Evolutionary conservation across 768 basidiomycete genomes (phyloP), one percentile per base, ranked within the genome.

Genomic region (Boletales sp.): DNA sequence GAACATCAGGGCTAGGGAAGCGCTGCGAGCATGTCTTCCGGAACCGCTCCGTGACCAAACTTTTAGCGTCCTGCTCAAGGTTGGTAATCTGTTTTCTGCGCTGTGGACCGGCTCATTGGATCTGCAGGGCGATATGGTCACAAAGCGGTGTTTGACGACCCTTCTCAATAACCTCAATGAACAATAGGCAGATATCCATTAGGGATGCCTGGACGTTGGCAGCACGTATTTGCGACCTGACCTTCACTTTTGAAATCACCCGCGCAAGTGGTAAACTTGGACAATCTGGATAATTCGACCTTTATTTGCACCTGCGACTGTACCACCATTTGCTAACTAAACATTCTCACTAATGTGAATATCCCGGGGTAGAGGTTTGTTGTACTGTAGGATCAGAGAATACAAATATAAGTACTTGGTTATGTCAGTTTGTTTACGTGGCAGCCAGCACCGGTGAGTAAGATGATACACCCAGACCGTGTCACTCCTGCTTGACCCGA

Each of bases 31-130:
- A 0, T 98, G 96, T 66, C 76, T 99, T 5, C 96, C 96, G 2
- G 95, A 97, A 65, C 93, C 94, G 0, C 78, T 99, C 12, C 82
- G 93, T 42, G 94, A 99, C 71, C 83, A 90, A 56, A 98, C 95
- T 0, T 99, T 99, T 65, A 83, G 82, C 48, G 82, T 84, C 13
- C 76, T 98, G 52, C 81, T 99, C 61, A 97, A 98, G 81, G 90
- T 88, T 58, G 17, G 74, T 62, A 9, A 15, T 17, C 3, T 33
- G 44, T 18, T 44, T 48, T 30, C 30, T 32, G 14, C 31, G 33
- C 4, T 33, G 12, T 38, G 6, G 15, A 17, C 9, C 28, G 11
- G 37, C 59, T 71, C 44, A 68, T 41, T 38, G 15, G 11, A 17
- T 33, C 28, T 17, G 9, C 57, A 92, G 90, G 94, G 94, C 43